phyloP scores from a whole-genome alignment of 2,329 filamentous ascomycete genomes.

The Aspergillus sp. region DNA sequence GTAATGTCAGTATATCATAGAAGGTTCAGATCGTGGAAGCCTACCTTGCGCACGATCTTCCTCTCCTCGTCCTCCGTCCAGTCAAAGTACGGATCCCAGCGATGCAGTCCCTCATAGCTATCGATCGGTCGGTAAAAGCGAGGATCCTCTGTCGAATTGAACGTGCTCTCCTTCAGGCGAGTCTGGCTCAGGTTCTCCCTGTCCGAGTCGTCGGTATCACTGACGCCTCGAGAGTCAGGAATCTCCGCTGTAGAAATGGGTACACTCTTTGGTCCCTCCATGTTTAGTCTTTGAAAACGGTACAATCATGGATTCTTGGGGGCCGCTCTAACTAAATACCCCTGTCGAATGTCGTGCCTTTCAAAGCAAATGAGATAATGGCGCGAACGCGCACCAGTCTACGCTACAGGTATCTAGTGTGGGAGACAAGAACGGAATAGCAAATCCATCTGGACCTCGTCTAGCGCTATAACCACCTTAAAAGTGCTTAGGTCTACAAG shows the following conservation, averaged over 20 bases:
- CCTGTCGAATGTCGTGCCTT: background rate
- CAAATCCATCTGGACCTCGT: too few species aligned
- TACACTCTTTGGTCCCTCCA: background rate
- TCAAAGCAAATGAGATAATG: background rate
- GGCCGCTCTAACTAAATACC: background rate
- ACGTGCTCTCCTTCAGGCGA: slow-evolving; percentile 18
- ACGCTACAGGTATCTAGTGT: background rate
- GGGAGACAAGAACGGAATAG: too few species aligned
- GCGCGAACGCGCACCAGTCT: background rate
- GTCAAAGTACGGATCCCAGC: slow-evolving; percentile 48
- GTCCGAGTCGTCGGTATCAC: background rate
- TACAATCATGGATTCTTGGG: too few species aligned
- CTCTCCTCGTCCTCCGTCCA: slow-evolving; percentile 47
- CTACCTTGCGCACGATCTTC: slow-evolving; percentile 38
- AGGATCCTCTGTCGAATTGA: slow-evolving; percentile 34
- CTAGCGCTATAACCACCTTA: too few species aligned
- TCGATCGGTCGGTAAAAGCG: slow-evolving; percentile 39
- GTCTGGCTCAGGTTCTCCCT: background rate
- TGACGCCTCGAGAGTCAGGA: background rate
- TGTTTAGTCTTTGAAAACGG: background rate
- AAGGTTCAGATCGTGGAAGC: rapidly evolving
- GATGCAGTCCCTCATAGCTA: slow-evolving; percentile 49
- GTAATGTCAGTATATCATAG: background rate
- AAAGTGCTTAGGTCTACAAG: too few species aligned
- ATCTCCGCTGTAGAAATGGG: background rate